Conservation (phyloP, 345 rosid genomes). For the Melaleuca alternifolia region DNA sequence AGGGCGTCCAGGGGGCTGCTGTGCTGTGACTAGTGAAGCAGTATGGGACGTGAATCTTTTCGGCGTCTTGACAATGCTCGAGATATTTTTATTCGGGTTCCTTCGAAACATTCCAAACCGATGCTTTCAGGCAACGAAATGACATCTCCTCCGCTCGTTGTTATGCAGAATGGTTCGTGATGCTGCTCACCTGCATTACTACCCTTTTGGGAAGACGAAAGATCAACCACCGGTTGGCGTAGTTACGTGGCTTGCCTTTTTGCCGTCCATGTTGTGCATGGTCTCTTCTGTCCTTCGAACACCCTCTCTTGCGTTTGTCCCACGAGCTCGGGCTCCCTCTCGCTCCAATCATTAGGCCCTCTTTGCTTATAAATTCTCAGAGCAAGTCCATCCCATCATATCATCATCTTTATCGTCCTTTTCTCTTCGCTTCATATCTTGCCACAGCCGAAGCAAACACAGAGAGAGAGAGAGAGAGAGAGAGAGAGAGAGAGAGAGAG, state of each 20-base stretch:
- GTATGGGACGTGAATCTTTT: background rate
- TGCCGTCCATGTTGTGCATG: background rate
- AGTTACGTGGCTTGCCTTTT: background rate
- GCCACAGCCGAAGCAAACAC: background rate
- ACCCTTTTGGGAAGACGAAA: background rate
- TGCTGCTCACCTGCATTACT: background rate
- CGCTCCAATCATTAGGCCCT: background rate
- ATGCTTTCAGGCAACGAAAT: background rate
- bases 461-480: background rate
- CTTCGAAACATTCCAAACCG: background rate
- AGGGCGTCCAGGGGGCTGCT: background rate
- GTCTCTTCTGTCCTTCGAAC: background rate
- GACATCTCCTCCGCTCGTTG: background rate
- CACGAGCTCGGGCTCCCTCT: background rate
- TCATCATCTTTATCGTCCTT: background rate
- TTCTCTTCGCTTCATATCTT: background rate
- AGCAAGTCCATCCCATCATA: background rate
- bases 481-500: background rate
- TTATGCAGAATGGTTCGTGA: background rate
- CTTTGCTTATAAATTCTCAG: background rate
- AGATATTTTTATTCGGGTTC: background rate
- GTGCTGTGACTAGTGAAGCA: background rate
- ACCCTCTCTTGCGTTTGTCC: background rate
- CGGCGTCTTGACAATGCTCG: background rate
- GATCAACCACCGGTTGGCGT: background rate